Evolutionary conservation across 2,329 filamentous ascomycete genomes (phyloP), one percentile per base, ranked within the genome.

Genomic region (Fusarium sp.): DNA sequence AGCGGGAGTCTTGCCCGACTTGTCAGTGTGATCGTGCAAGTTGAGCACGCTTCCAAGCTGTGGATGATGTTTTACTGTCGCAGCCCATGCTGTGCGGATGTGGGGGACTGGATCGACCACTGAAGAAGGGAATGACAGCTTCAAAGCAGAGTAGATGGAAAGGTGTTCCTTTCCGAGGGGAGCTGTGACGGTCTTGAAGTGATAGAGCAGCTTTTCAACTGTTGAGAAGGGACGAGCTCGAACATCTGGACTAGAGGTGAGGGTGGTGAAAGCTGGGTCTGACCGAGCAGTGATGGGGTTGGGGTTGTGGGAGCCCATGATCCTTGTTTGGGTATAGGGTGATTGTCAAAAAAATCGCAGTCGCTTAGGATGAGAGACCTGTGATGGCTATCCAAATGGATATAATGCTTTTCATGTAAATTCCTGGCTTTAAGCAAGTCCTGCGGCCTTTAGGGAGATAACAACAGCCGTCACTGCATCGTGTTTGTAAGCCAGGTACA

Each of bases 41-140:
- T 53, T 53, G 14, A 53, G 50, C 2, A 53, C 50, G 28, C 50
- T 53, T 30, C 50, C 50, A 53, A 53, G 50, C 17, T 53, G 50
- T 22, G 50, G 50, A 9, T 53, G 50, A 22, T 53, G 50, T 7
- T 53, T 53, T 9, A 5, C 2, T 22, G 50, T 53, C 22, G 22
- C 50, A 20, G 22, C 40, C 50, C 50, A 53, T 46, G 50, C 40
- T 53, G 50, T 46, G 30, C 50, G 40, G n/a, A 53, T 28, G 7
- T 53, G n/a, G 8, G 40, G 50, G 4, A 46, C 30, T 53, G 50
- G 50, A 35, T 53, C 50, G 0, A 7, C 30, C 20, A 46, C 50
- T 2, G 40, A 37, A 30, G 50, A 37, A 28, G 50, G 50, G 30
- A 53, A 53, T 28, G 40, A 53, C 1, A 53, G 9, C n/a, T 53